These are phyloP conservation scores for Aspergillus conjunctus DNA, from an alignment of 495 filamentous ascomycete genomes.

Conservation along the genomic window DNA sequence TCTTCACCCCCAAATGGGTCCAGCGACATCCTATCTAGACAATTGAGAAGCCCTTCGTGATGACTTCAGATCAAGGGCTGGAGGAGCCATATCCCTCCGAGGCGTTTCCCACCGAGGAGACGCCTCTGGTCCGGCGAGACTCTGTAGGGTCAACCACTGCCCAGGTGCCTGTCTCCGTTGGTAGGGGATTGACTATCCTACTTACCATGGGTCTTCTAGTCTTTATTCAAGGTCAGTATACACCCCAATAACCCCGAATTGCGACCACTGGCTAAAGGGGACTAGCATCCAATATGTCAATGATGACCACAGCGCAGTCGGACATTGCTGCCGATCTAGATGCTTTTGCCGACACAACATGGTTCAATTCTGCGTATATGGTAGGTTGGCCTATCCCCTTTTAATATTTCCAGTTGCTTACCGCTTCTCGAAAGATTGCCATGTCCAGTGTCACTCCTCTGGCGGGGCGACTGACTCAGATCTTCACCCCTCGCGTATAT, in stretches of 20 bases:
- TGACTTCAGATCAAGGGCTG: constrained; percentile 6
- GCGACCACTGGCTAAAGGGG: neutral
- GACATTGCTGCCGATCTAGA: constrained; percentile 70
- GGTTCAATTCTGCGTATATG: constrained; percentile 74
- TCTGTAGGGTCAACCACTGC: neutral
- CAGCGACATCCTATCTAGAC: neutral
- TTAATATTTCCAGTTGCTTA: neutral
- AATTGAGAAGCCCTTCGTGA: neutral
- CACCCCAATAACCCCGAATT: neutral
- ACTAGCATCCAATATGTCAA: constrained; percentile 70
- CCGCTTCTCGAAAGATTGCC: constrained; percentile 55
- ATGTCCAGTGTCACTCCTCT: constrained; percentile 68
- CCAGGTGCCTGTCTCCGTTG: constrained; percentile 11
- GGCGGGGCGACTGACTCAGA: constrained; percentile 63
- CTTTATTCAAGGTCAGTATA: constrained; percentile 23
- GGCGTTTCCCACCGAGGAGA: constrained; percentile 9
- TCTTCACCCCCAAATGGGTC: constrained; percentile 9
- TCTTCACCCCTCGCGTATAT: constrained; percentile 66
- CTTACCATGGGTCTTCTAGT: constrained; percentile 21
- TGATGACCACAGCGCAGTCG: constrained; percentile 75
- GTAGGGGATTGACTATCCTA: constrained; percentile 19
- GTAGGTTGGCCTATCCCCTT: constrained; percentile 27
- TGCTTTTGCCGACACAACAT: constrained; percentile 68
- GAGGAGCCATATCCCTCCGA: constrained; percentile 10
- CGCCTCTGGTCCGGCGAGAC: constrained; percentile 17